Conservation (phyloP, 2,329 filamentous ascomycete species). For the Neurospora sp. region DNA sequence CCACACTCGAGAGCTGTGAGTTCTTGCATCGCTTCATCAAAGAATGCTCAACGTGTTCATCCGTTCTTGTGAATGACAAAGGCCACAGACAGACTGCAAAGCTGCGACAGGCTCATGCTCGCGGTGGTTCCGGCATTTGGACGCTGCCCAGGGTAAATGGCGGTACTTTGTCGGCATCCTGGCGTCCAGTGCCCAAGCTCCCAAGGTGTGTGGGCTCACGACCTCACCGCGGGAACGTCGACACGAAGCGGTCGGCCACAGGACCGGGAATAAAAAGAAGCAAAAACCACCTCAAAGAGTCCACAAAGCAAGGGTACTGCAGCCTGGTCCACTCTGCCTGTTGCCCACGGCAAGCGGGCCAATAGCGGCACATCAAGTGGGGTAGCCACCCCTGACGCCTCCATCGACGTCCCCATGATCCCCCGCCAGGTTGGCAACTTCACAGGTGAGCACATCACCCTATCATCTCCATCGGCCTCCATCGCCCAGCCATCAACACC, state of each 20-base stretch:
- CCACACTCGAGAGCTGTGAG: background rate
- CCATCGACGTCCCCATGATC: slow-evolving; percentile 4
- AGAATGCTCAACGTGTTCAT: background rate
- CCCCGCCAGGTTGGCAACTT: slow-evolving; percentile 4
- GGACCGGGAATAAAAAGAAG: slow-evolving; percentile 7
- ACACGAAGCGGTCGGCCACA: background rate
- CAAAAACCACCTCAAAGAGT: slow-evolving; percentile 4
- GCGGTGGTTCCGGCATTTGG: background rate
- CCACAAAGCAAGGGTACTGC: slow-evolving; percentile 9
- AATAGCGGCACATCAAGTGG: slow-evolving; percentile 14
- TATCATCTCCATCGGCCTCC: background rate
- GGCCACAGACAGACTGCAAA: background rate
- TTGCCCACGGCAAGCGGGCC: slow-evolving; percentile 5
- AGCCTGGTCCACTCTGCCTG: slow-evolving; percentile 4
- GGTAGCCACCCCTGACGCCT: slow-evolving; percentile 5
- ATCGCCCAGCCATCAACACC: background rate
- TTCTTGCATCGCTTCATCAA: background rate
- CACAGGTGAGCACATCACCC: background rate
- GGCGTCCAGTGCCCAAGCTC: background rate
- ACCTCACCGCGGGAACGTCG: background rate
- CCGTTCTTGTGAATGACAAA: background rate
- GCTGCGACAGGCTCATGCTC: background rate
- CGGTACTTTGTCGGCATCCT: background rate
- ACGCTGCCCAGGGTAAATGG: background rate
- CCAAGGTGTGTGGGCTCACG: background rate